Evolutionary conservation across 331 rosid genomes (phyloP), one percentile per base, ranked within the genome.

Genomic region (Quercus lobata): DNA sequence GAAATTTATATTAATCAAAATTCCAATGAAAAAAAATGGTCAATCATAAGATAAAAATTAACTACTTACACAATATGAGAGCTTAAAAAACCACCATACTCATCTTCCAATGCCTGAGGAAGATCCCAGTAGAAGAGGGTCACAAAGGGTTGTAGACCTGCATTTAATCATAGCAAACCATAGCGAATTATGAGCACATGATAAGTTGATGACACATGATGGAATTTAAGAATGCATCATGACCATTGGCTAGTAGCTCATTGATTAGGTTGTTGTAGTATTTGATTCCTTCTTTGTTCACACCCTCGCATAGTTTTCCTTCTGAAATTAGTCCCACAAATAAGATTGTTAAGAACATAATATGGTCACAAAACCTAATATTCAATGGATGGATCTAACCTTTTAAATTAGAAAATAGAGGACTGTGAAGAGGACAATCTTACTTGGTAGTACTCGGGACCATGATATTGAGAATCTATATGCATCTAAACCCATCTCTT

Each of bases 81-180:
- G 68, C 87, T 78, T 22, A 79, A 75, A 69, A 87, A 84, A 32
- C 91, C 91, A 1, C 80, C 79, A 62, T 80, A 88, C 55, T 81
- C 86, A 25, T 85, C 87, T 44, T 88, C 84, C 18, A 88, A 83
- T 19, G 89, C 56, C 29, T 85, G 91, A 15, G 91, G 91, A 76
- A 79, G 72, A 79, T 88, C 91, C 91, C 91, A 88, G 3, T 85
- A 89, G 22, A 82, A 87, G 37, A 87, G 10, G 49, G 91, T 87
- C 49, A 78, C 76, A 61, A 57, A 87, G 4, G 87, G 86, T 71
- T 44, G 41, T 3, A 88, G 15, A 79, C 89, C 89, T 87, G 35
- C 24, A 66, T 54, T 49, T 41, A 41, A 41, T 41, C 49, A 41
- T 41, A 9, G 49, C 2, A 34, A 41, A 58, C 12, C n/a, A 37